Base-by-base conservation (phyloP, 2,329 filamentous ascomycete species). In the Paracorniculantispora psalliotae region DNA sequence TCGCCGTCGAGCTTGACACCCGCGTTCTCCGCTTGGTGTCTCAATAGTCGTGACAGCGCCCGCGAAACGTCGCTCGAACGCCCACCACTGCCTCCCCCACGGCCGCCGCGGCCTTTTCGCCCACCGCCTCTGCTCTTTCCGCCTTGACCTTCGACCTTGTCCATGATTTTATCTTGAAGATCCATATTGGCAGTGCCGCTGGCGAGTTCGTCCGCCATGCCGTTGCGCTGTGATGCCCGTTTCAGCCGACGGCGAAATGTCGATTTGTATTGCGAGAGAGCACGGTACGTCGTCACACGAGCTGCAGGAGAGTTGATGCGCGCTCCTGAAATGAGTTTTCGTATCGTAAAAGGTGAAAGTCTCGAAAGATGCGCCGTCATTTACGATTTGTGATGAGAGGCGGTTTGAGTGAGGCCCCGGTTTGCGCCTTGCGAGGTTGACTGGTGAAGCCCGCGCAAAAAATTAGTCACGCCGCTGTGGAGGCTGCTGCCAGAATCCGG, bases 1-100 rank as follows among this genome's bases (percentile, higher is more conserved):
- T 85, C 83, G 1, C 65, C 71, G 66, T 88, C 84, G 8, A 87
- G 77, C 65, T 70, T 65, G 49, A 88, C 76, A 4, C 84, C 83
- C 21, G 80, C 84, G 41, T 78, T 80, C 53, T 73, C 72, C 9
- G 82, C 83, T 72, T 84, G 81, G 63, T 86, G 83, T 33, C 83
- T 71, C 61, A 86, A 68, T 50, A 86, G 71, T 63, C 69, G 73
- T 17, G 81, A 84, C 47, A 86, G 70, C 12, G 81, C 80, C 64
- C 76, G 81, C 8, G 81, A 84, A 47, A 85, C 70, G 58, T 75
- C 73, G 47, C 68, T 67, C 60, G 72, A 68, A 3, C 71, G 64
- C 15, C 69, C 65, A 1, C 72, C 65, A 5, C 67, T 63, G 12
- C 71, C 63, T 6, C 71, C 70, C 39, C 68, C 63, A 5, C 53